Evolutionary conservation across 1,139 yeast genomes (phyloP).

Genomic region (Geotrichum phurueaensis): DNA sequence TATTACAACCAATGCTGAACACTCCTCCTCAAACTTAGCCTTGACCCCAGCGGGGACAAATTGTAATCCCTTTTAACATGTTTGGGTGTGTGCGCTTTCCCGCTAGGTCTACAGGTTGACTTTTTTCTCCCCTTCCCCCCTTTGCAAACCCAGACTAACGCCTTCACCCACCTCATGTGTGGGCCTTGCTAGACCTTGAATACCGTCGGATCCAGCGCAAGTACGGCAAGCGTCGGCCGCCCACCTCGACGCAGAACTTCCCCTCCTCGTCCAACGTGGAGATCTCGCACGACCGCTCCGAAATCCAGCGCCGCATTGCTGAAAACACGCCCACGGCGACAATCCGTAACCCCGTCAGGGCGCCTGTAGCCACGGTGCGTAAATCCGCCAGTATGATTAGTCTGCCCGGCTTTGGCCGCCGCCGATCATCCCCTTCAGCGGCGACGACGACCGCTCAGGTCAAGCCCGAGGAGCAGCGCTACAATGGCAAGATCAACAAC

Average conservation of each 20-base stretch:
- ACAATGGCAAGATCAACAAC: not conserved
- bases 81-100: too few relatives aligned
- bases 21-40: too few relatives aligned
- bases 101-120: not conserved
- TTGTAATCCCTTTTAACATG: too few relatives aligned
- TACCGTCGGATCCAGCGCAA: constrained; percentile 27
- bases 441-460: not conserved
- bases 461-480: not conserved
- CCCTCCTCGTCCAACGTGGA: not conserved
- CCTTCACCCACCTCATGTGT: too few relatives aligned
- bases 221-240: constrained; percentile 24
- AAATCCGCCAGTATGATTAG: constrained; percentile 1
- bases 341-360: not conserved
- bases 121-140: not conserved
- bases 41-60: too few relatives aligned
- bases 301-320: constrained; percentile 1
- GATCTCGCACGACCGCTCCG: not conserved
- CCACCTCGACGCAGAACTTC: not conserved
- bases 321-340: not conserved
- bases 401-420: not conserved
- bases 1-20: not conserved
- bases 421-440: not conserved
- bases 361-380: not conserved
- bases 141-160: not conserved
- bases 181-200: constrained; percentile 20